phyloP scores from a whole-genome alignment of 208 protist genomes.

The Acanthamoeba lenticulata region DNA sequence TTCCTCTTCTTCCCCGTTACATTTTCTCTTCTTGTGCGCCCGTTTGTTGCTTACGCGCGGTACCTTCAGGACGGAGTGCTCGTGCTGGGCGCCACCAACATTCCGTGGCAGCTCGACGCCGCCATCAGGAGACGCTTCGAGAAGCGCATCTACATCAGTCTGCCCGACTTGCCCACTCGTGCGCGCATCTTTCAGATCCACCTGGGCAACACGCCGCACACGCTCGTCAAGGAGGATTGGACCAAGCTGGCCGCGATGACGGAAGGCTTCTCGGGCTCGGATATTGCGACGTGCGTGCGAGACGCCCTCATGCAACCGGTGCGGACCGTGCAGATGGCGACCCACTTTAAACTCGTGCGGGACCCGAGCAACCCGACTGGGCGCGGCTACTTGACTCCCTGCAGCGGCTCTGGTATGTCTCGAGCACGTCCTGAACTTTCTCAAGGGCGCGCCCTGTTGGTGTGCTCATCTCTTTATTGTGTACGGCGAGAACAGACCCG shows the following conservation, averaged over 20 bases:
- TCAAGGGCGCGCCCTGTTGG: background rate
- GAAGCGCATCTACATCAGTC: constrained; percentile 92
- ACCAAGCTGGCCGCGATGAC: constrained; percentile 91
- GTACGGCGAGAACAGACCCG: constrained; percentile 75
- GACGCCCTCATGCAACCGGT: constrained; percentile 98
- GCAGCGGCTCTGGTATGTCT: background rate
- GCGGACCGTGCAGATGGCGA: constrained; percentile 95
- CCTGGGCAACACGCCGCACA: constrained; percentile 94
- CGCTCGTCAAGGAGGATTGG: constrained; percentile 91
- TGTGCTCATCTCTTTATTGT: background rate
- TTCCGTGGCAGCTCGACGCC: constrained; percentile 88
- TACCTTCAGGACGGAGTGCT: constrained; percentile 83
- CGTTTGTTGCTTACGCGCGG: too few relatives aligned
- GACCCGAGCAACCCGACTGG: background rate
- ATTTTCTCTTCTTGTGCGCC: too few relatives aligned
- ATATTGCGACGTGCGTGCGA: constrained; percentile 96
- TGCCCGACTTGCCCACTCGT: constrained; percentile 91
- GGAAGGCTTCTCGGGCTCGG: constrained; percentile 95
- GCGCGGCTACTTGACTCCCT: constrained; percentile 19
- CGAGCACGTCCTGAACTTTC: background rate
- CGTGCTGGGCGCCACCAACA: constrained; percentile 90
- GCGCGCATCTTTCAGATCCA: constrained; percentile 95
- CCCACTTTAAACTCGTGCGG: constrained; percentile 95
- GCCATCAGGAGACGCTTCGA: constrained; percentile 90
- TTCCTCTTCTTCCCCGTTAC: too few relatives aligned